phyloP scores from a whole-genome alignment of 129 eudicot species.

The Pulicaria dysenterica region DNA sequence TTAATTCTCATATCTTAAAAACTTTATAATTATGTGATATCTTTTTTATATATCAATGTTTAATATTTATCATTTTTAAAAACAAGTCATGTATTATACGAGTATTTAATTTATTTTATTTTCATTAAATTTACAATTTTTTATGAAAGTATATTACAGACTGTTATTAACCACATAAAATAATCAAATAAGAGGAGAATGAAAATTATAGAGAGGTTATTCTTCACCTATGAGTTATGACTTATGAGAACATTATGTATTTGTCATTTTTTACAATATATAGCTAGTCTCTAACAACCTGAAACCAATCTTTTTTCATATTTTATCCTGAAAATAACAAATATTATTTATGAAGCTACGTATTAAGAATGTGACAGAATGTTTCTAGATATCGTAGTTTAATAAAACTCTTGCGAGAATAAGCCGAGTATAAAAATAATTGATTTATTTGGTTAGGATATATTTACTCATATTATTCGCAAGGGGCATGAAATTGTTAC shows the following conservation, averaged over 20 bases:
- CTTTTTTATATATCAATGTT: too few species aligned
- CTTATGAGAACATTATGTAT: not conserved
- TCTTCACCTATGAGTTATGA: too few species aligned
- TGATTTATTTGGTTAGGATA: not conserved
- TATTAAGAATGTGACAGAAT: not conserved
- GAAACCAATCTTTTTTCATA: not conserved
- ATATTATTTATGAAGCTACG: not conserved
- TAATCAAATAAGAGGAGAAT: too few species aligned
- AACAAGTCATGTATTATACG: too few species aligned
- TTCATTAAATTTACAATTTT: too few species aligned
- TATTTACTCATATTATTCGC: not conserved
- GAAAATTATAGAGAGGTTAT: too few species aligned
- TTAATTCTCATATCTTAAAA: too few species aligned
- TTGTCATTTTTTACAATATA: not conserved
- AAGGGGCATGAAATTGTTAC: not conserved
- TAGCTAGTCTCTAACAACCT: slow-evolving; percentile 9
- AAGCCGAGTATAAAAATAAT: not conserved
- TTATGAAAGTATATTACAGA: too few species aligned
- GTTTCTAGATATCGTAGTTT: not conserved
- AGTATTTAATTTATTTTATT: too few species aligned
- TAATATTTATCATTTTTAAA: too few species aligned
- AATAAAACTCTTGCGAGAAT: not conserved
- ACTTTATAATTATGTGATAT: too few species aligned
- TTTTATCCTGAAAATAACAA: not conserved
- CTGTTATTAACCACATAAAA: too few species aligned